Evolutionary conservation across 352 stramenopile species (phyloP).

Genomic region (Pythium grandisporangium): DNA sequence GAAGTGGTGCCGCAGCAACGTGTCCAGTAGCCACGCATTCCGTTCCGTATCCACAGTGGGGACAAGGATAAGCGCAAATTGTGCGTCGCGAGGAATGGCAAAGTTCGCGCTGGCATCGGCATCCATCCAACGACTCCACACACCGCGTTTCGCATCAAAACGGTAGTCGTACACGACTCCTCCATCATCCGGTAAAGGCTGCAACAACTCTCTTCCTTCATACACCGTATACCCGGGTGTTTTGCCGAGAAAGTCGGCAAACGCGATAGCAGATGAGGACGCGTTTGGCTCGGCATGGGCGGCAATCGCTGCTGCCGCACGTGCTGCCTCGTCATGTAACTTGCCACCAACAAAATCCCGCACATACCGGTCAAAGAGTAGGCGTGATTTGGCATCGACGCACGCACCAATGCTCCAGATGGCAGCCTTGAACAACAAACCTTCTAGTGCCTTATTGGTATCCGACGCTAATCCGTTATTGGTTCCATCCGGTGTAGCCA

Average conservation of each 20-base stretch:
- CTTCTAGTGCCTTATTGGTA: conserved; percentile 71
- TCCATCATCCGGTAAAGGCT: conserved; percentile 41
- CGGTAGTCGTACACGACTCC: conserved; percentile 87
- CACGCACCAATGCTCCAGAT: conserved; percentile 90
- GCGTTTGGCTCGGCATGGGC: not conserved
- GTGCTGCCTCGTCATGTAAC: conserved; percentile 16
- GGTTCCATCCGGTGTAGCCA: too few species aligned
- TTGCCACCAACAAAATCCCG: conserved; percentile 54
- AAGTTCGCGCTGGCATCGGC: conserved; percentile 29
- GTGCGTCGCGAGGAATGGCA: conserved; percentile 55
- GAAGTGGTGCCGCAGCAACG: conserved; percentile 78
- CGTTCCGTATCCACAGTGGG: conserved; percentile 91
- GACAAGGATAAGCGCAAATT: conserved; percentile 88
- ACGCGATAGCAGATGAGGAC: conserved; percentile 7
- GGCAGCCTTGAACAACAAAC: conserved; percentile 78
- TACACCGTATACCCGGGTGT: conserved; percentile 58
- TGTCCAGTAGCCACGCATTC: conserved; percentile 89
- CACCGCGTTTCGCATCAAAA: conserved; percentile 79
- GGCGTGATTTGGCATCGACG: conserved; percentile 78
- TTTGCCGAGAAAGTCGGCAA: conserved; percentile 84
- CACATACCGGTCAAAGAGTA: conserved; percentile 80
- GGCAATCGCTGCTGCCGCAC: too few species aligned
- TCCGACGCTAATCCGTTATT: conserved; percentile 55
- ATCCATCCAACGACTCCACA: conserved; percentile 81
- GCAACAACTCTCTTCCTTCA: conserved; percentile 17